These are phyloP conservation scores for Sphaerosporella brunnea DNA, from an alignment of 495 filamentous ascomycete genomes.

Conservation along the genomic window DNA sequence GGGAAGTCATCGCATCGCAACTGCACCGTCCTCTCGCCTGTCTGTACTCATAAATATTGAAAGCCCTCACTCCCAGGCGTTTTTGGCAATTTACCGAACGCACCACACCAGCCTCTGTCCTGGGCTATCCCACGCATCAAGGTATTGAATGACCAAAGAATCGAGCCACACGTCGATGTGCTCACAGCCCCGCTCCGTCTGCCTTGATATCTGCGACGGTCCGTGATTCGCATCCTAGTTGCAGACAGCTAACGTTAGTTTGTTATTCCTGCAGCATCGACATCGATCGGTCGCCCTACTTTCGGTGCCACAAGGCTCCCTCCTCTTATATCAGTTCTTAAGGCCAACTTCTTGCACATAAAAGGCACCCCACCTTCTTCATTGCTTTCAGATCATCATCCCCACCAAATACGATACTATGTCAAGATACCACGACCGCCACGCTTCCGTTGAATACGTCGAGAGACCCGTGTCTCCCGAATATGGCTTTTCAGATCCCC, in stretches of 20 bases:
- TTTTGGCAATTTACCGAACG: neutral
- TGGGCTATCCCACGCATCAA: too few species aligned
- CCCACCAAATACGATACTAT: neutral
- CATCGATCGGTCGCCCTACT: neutral
- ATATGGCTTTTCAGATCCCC: neutral
- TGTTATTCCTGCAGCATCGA: neutral
- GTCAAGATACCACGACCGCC: conserved; percentile 4
- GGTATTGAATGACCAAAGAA: too few species aligned
- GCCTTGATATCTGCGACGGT: too few species aligned
- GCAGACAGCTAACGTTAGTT: neutral
- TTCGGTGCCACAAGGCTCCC: neutral
- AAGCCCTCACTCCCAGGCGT: neutral
- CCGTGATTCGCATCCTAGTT: too few species aligned
- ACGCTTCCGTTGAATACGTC: neutral
- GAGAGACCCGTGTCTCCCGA: neutral
- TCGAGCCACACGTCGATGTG: too few species aligned
- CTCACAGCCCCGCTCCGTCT: too few species aligned
- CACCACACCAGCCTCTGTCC: neutral
- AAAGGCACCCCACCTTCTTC: neutral
- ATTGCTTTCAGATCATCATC: neutral
- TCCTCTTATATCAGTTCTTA: neutral
- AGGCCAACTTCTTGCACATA: neutral
- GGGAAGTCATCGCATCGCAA: conserved; percentile 1
- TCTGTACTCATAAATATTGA: neutral
- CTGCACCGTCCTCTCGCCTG: neutral